Evolutionary conservation across 345 rosid genomes (phyloP).

Genomic region (Passiflora organensis): DNA sequence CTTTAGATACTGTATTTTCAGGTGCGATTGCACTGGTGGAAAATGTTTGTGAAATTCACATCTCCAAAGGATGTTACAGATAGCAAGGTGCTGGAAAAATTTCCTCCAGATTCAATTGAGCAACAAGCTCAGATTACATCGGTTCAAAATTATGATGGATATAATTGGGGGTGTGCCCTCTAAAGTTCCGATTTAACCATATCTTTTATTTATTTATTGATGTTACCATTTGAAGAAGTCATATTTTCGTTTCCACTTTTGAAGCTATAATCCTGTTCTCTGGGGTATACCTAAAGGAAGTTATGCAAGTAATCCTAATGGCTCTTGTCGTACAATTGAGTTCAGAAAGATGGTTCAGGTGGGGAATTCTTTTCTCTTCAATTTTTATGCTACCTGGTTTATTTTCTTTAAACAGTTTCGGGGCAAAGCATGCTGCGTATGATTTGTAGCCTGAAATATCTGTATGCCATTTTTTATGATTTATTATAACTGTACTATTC

Average conservation of each 20-base stretch:
- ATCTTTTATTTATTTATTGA: background rate
- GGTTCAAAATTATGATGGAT: slow-evolving; percentile 74
- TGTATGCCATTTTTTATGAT: too few species aligned
- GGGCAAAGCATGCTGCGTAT: too few species aligned
- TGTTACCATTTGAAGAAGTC: background rate
- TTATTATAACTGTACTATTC: background rate
- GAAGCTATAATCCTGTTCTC: slow-evolving; percentile 90
- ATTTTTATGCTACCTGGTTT: too few species aligned
- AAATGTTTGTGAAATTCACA: too few species aligned
- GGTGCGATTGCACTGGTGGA: too few species aligned
- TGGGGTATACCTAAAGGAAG: slow-evolving; percentile 99
- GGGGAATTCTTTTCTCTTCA: slow-evolving; percentile 13
- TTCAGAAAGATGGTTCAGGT: slow-evolving; percentile 98
- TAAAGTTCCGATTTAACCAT: slow-evolving; percentile 1
- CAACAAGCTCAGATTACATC: slow-evolving; percentile 70
- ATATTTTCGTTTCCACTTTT: slow-evolving; percentile 16
- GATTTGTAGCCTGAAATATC: too few species aligned
- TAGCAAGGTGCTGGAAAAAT: slow-evolving; percentile 47
- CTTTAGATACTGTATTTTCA: background rate
- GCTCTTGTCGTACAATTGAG: slow-evolving; percentile 65
- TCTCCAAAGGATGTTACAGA: slow-evolving; percentile 54
- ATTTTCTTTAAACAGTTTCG: background rate
- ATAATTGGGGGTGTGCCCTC: slow-evolving; percentile 87
- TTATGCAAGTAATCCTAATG: slow-evolving; percentile 76
- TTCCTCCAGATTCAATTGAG: slow-evolving; percentile 75